Conservation (phyloP, 73 alveolate genomes). For the Blepharisma stoltei region DNA sequence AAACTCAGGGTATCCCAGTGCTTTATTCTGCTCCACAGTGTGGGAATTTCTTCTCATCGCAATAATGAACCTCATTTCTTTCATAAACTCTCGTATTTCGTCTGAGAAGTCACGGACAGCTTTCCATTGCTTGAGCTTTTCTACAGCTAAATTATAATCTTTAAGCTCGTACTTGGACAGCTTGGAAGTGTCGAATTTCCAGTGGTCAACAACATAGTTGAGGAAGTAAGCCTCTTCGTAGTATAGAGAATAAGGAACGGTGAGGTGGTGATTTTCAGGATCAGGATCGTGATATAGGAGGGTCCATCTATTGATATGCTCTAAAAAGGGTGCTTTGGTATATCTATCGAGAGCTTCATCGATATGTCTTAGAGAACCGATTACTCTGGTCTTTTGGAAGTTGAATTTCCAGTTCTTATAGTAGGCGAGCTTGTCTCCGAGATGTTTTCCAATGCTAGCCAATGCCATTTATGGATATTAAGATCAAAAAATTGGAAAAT, state of each 20-base stretch:
- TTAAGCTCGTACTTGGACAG: background rate
- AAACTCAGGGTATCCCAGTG: background rate
- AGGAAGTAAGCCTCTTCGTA: conserved; percentile 30
- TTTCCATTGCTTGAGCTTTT: conserved; percentile 31
- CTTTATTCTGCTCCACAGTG: background rate
- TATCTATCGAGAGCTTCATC: conserved; percentile 32
- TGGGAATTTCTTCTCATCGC: background rate
- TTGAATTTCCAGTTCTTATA: conserved; percentile 33
- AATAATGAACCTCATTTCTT: conserved; percentile 3
- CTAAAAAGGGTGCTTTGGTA: conserved; percentile 7
- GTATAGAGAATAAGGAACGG: background rate
- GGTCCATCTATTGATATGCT: background rate
- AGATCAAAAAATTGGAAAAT: too few relatives aligned
- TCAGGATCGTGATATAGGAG: background rate
- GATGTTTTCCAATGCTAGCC: background rate
- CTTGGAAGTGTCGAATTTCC: conserved; percentile 27
- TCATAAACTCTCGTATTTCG: background rate
- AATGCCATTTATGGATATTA: conserved; percentile 11
- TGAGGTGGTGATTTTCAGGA: background rate
- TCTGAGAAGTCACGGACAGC: background rate
- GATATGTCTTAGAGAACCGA: conserved; percentile 26
- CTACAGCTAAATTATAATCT: conserved; percentile 30
- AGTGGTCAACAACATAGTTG: conserved; percentile 25
- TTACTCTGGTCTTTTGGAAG: conserved; percentile 28
- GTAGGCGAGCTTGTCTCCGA: conserved; percentile 16